Evolutionary conservation across 441 rosid genomes (phyloP), one percentile per base, ranked within the genome.

Genomic region (Syzygium syzygioides): DNA sequence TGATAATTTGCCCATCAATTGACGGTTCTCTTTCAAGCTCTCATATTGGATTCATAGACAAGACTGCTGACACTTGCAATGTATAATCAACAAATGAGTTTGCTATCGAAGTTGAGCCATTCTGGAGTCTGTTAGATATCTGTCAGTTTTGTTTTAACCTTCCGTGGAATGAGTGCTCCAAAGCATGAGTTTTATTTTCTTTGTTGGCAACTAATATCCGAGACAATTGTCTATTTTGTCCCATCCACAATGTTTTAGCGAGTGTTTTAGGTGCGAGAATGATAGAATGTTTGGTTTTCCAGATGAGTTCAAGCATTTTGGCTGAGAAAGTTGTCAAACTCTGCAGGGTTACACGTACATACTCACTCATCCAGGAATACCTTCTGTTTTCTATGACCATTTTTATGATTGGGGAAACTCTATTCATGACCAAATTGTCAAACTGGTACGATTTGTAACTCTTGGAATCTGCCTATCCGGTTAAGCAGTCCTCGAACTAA

Each of bases 311-410:
- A 23, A 13, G 83, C 83, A 56, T 55, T 85, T 56, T 55, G 50
- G 62, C 45, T 85, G 66, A 54, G 64, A 55, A 30, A 85, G 30
- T 85, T 59, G 25, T 50, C 62, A 86, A 87, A 89, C 80, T 86
- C 56, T 88, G 56, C 94, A 96, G 98, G 99, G 98, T 25, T 97
- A 96, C 90, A 95, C 98, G 41, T 97, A 95, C 92, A 93, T 95
- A 91, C 96, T 96, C 86, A 95, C 98, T 55, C 99, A 97, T 91
- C 99, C 99, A 5, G 99, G 99, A 86, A 95, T 94, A 25, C 99
- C 99, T 4, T 48, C 94, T 10, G 98, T 98, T 55, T 95, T 96
- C 91, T 96, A 96, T 57, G 99, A 98, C 90, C 99, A 98, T 90
- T 95, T 96, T 79, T 96, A 92, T 52, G 98, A 96, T 84, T 95